A percentile compares a stretch with the other conserved stretches of the same genome.
phyloP scores from a whole-genome alignment of 495 filamentous ascomycete species.

The Penicillium ochrochloron region DNA sequence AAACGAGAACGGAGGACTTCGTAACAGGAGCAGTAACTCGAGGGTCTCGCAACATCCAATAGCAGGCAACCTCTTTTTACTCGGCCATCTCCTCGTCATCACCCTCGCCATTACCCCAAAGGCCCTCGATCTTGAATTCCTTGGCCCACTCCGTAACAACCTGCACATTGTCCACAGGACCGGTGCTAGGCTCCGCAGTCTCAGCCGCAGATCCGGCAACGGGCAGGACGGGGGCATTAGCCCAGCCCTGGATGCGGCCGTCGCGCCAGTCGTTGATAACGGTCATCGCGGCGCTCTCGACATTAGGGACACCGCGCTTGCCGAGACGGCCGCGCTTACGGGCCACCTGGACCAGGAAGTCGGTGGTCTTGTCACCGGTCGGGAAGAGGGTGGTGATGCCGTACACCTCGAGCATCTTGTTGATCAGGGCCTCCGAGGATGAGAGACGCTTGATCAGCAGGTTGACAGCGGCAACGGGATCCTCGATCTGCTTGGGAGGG shows the following conservation, averaged over 20 bases:
- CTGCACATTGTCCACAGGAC: conserved; percentile 69
- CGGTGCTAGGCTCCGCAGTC: conserved; percentile 32
- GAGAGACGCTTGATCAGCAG: conserved; percentile 80
- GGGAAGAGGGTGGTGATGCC: conserved; percentile 76
- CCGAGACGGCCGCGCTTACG: conserved; percentile 88
- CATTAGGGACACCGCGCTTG: conserved; percentile 87
- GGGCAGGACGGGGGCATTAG: conserved; percentile 68
- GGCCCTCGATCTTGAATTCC: conserved; percentile 93
- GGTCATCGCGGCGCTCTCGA: conserved; percentile 83
- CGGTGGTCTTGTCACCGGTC: conserved; percentile 76
- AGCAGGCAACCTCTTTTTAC: conserved; percentile 27
- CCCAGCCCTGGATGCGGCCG: conserved; percentile 93
- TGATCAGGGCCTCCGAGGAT: conserved; percentile 67
- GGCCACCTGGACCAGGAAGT: conserved; percentile 93
- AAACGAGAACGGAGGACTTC: conserved; percentile 34
- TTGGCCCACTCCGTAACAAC: conserved; percentile 93
- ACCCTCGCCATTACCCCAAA: conserved; percentile 74
- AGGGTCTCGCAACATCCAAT: neutral
- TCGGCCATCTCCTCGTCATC: conserved; percentile 53
- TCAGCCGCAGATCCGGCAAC: conserved; percentile 48
- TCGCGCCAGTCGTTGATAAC: conserved; percentile 96
- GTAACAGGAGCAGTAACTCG: conserved; percentile 22
- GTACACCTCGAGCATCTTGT: conserved; percentile 81
- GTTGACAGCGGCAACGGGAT: conserved; percentile 83
- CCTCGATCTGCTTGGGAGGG: conserved; percentile 90